Evolutionary conservation across 352 stramenopile genomes (phyloP).

Genomic region (Lagenidium sp.): DNA sequence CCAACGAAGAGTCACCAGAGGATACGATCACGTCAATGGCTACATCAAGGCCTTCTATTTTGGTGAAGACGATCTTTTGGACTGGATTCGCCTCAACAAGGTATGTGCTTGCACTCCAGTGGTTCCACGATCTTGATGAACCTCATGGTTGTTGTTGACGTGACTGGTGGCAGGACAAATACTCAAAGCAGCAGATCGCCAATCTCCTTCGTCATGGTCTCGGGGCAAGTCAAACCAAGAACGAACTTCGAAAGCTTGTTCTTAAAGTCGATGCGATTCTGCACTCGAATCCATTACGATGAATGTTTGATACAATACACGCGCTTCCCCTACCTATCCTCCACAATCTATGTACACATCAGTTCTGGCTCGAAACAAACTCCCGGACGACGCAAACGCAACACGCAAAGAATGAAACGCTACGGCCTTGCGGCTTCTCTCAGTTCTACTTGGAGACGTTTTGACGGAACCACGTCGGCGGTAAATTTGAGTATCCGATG

Average conservation of each 20-base stretch:
- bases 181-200: constrained; percentile 48
- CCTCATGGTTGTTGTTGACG: no score
- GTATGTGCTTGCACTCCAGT: constrained; percentile 19
- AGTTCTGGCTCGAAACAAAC: no score
- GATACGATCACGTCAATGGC: constrained; percentile 59
- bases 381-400: no score
- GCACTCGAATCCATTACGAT: not conserved
- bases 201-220: constrained; percentile 65
- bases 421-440: no score
- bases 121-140: no score
- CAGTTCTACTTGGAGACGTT: constrained; percentile 49
- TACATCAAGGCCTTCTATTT: constrained; percentile 91
- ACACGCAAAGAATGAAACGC: no score
- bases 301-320: no score
- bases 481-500: constrained; percentile 55
- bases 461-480: constrained; percentile 49
- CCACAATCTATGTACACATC: no score
- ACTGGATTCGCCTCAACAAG: constrained; percentile 77
- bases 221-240: constrained; percentile 37
- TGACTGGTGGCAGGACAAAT: constrained; percentile 29
- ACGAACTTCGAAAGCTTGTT: constrained; percentile 47
- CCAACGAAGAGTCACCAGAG: constrained; percentile 28
- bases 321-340: no score
- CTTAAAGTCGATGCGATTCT: constrained; percentile 53
- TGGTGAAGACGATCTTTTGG: constrained; percentile 65